phyloP scores from a whole-genome alignment of 1,284 basidiomycete species.

The Termitomyces sp. region DNA sequence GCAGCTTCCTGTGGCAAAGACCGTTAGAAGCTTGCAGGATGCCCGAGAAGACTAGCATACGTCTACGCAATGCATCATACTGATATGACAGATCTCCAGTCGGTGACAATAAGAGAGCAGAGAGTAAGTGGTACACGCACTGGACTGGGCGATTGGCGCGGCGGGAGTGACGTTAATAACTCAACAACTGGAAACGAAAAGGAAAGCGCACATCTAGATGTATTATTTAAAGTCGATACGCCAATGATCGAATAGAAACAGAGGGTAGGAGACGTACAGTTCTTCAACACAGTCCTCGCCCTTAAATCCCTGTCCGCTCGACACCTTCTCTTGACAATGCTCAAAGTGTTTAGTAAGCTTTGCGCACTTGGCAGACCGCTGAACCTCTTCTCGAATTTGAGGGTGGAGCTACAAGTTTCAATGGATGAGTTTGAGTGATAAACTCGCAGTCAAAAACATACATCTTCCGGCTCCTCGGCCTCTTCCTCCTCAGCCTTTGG shows the following conservation, averaged over 20 bases:
- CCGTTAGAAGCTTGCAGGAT: not conserved
- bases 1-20: constrained; percentile 53
- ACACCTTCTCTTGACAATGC: constrained; percentile 86
- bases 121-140: constrained; percentile 35
- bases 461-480: constrained; percentile 78
- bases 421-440: not conserved
- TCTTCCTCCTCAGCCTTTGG: constrained; percentile 38
- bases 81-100: constrained; percentile 25
- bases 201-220: constrained; percentile 44
- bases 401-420: constrained; percentile 50
- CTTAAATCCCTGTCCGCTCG: constrained; percentile 76
- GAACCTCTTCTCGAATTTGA: constrained; percentile 70
- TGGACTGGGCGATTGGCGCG: constrained; percentile 44
- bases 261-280: constrained; percentile 42
- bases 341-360: constrained; percentile 80
- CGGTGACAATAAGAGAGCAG: constrained; percentile 4
- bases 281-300: constrained; percentile 92
- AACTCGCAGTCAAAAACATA: constrained; percentile 34
- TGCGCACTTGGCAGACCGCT: constrained; percentile 63
- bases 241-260: constrained; percentile 2
- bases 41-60: constrained; percentile 37
- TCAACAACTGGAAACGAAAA: constrained; percentile 10
- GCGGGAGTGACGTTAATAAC: constrained; percentile 8
- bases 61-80: constrained; percentile 89
- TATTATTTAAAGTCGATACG: constrained; percentile 7